Base-by-base conservation (phyloP, 75 land plant species). In the Cryptomeria japonica region DNA sequence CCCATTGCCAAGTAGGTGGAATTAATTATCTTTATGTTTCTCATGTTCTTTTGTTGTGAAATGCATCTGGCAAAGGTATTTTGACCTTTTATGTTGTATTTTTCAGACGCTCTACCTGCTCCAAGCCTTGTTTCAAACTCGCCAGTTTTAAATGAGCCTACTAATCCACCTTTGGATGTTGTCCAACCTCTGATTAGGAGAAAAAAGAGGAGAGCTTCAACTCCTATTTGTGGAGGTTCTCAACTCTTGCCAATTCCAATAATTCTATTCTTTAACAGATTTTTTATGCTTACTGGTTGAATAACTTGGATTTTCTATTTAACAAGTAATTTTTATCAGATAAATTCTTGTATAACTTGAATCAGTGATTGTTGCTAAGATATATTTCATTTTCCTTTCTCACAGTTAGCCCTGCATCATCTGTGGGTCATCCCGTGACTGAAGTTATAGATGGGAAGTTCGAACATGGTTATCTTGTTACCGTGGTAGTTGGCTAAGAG, bases 361-460 rank as follows among this genome's bases (percentile, higher is more conserved):
- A 38, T 79, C 22, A 22, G 46, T 41, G n/a, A 79, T 36, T 18
- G 7, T 41, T 41, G 47, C 44, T 80, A 41, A 80, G 46, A 41
- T 80, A 80, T 80, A 37, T 8, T 39, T 25, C 10, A 2, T 80
- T 80, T 41, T 80, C 25, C 2, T 72, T 82, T 11, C 22, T 85
- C 87, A 46, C 83, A 86, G 89, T 85, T 77, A 91, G 90, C 87
- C 89, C 87, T 79, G 53, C 87, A 56, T 53, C 58, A 42, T 42
- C 90, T 55, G 39, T 87, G 34, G 93, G 93, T 37, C 86, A 87
- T 84, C 79, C 91, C 28, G 96, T 96, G 19, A 83, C 88, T 34
- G 97, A 97, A 55, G 91, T 95, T 37, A 97, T 97, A 86, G 97
- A 96, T 86, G 97, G 95, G 72, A 96, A 97, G 88, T 94, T 96